Evolutionary conservation across 148 eudicot genomes (phyloP), one percentile per base, ranked within the genome.

Genomic region (Dianthus caryophyllus): DNA sequence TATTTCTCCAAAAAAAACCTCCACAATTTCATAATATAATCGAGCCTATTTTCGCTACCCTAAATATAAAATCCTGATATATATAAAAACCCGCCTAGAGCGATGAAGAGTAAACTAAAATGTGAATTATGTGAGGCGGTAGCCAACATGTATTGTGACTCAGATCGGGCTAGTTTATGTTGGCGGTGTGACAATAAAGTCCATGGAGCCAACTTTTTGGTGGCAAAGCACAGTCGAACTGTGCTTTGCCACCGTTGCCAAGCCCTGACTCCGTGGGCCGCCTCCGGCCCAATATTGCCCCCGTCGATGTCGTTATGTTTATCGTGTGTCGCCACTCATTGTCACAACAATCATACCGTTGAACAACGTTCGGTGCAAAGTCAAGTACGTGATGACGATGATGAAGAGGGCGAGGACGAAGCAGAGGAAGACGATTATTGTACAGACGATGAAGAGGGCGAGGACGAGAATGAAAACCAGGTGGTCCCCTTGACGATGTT

Each of bases 181-280:
- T 75, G 74, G 75, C 48, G 48, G 13, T 83, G 87, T 69, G 87
- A 83, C 21, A 61, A 68, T 24, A 73, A 81, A 69, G 84, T 84
- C 22, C 87, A 84, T 60, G 68, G 73, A 0, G 84, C 87, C 2
- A 84, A 84, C 27, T 78, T 84, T 62, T 52, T 84, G 33, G 84
- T 81, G 17, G 82, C 69, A 0, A 77, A 77, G 53, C 86, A 83
- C 55, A 33, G 12, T 3, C 56, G 86, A 24, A 57, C 55, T 10
- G 65, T 80, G 14, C 75, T 83, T 29, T 83, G 87, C 52, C 80
- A 76, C 47, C 54, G 26, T 46, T 83, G 84, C 11, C 82, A 83
- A 21, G 69, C 71, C 1, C 68, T 68, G 0, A 83, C 84, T 0
- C 82, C 87, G 0, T 83, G 87, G 87, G 54, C 71, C 36, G 87